Base-by-base conservation (phyloP, 495 filamentous ascomycete species). In the Talaromyces adpressus region DNA sequence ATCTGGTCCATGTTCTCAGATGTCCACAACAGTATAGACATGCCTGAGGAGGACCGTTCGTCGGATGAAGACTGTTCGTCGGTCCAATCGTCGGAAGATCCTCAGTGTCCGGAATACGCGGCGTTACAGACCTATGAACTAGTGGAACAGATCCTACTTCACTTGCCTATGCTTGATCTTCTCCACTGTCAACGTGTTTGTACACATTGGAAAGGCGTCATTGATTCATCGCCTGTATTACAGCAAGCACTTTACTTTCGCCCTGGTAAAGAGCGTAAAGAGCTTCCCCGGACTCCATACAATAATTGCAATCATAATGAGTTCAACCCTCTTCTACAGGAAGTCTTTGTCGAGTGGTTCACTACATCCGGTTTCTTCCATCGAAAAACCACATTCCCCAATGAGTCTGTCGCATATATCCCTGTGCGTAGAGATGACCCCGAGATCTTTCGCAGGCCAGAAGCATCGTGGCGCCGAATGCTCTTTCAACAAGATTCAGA, bases 101-200 rank as follows among this genome's bases (percentile, higher is more conserved):
- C n/a, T n/a, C n/a, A n/a, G n/a, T n/a, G n/a, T n/a, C n/a, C n/a
- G n/a, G n/a, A n/a, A n/a, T n/a, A n/a, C n/a, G n/a, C n/a, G n/a
- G 49, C 49, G 49, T 20, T 56, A 30, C 52, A n/a, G 6, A 25
- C 20, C 3, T 7, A 23, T 27, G 52, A 56, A 30, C 22, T 56
- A 5, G 4, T 56, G 52, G 52, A 56, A 25, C 14, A 27, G 23
- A 56, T 56, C 23, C 52, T 56, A 27, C 52, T 56, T 56, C 20
- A 56, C 6, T 23, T 56, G n/a, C 52, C 52, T 25, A 56, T 56
- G 52, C 52, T 25, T 56, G 52, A 56, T n/a, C 52, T 56, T n/a
- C 29, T 56, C 16, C 29, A 27, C 14, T 23, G 5, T 9, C 52
- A 56, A 56, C 9, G 22, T 11, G 22, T 56, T 27, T 56, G 23